Evolutionary conservation across 2,329 filamentous ascomycete genomes (phyloP).

Genomic region (Penicillium polonicum): DNA sequence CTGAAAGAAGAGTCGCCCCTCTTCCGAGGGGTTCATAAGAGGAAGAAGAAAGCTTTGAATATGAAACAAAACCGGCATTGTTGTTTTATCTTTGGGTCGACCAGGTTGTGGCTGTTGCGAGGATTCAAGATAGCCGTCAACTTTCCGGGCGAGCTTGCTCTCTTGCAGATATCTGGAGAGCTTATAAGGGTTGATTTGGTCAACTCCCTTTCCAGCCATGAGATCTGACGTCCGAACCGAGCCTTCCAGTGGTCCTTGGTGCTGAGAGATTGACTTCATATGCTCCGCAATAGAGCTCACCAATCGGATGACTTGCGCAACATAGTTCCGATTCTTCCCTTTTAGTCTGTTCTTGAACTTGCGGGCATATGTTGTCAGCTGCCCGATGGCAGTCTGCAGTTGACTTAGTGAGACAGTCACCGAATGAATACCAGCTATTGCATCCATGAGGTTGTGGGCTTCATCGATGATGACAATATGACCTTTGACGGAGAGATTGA

Average conservation of each 20-base stretch:
- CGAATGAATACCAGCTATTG: slow-evolving; percentile 82
- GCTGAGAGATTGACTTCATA: slow-evolving; percentile 54
- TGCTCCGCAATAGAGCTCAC: slow-evolving; percentile 74
- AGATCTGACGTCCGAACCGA: slow-evolving; percentile 69
- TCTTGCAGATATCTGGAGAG: slow-evolving; percentile 83
- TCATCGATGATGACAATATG: slow-evolving; percentile 96
- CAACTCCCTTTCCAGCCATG: slow-evolving; percentile 79
- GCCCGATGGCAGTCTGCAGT: slow-evolving; percentile 67
- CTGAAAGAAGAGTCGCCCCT: slow-evolving; percentile 61
- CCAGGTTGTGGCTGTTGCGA: slow-evolving; percentile 52
- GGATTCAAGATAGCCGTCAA: slow-evolving; percentile 79
- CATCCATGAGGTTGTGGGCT: slow-evolving; percentile 96
- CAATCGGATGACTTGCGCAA: slow-evolving; percentile 81
- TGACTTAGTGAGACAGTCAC: slow-evolving; percentile 72
- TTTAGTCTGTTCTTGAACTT: slow-evolving; percentile 86
- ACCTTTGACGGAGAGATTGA: slow-evolving; percentile 79
- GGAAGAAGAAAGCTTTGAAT: slow-evolving; percentile 71
- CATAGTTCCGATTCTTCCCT: slow-evolving; percentile 85
- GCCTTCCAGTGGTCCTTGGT: slow-evolving; percentile 56
- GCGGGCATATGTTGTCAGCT: slow-evolving; percentile 78
- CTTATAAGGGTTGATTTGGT: slow-evolving; percentile 93
- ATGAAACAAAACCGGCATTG: slow-evolving; percentile 59
- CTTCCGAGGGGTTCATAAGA: slow-evolving; percentile 77
- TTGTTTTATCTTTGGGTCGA: slow-evolving; percentile 26
- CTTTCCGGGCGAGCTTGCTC: slow-evolving; percentile 89